Conservation (phyloP, 164 flowering plant genomes). For the Chimonanthus salicifolius region DNA sequence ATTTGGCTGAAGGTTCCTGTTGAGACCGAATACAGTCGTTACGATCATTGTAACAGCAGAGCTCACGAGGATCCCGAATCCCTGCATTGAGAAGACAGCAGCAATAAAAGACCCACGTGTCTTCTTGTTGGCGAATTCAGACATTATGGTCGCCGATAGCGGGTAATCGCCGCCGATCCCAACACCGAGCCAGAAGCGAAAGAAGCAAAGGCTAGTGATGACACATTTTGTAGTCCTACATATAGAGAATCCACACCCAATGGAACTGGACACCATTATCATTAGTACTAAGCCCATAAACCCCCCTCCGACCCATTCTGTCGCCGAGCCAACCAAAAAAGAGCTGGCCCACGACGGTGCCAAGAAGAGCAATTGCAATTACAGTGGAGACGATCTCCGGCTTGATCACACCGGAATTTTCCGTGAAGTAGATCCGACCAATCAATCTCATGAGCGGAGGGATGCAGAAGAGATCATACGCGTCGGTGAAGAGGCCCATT, state of each 20-base stretch:
- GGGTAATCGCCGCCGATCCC: slow-evolving; percentile 31
- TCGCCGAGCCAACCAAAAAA: slow-evolving; percentile 54
- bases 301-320: slow-evolving; percentile 34
- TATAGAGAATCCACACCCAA: slow-evolving; percentile 50
- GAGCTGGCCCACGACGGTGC: slow-evolving; percentile 29
- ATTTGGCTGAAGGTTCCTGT: slow-evolving; percentile 3
- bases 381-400: slow-evolving; percentile 18
- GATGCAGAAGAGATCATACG: slow-evolving; percentile 63
- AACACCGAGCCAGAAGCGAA: slow-evolving; percentile 24
- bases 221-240: slow-evolving; percentile 32
- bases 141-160: slow-evolving; percentile 24
- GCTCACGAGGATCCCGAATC: slow-evolving; percentile 54
- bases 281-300: slow-evolving; percentile 42
- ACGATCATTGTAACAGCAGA: slow-evolving; percentile 45
- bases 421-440: slow-evolving; percentile 37
- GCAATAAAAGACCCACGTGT: slow-evolving; percentile 29
- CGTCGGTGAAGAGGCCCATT: slow-evolving; percentile 64
- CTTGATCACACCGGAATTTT: slow-evolving; percentile 9
- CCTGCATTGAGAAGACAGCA: slow-evolving; percentile 52
- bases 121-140: slow-evolving; percentile 23
- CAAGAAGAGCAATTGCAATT: slow-evolving; percentile 34
- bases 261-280: slow-evolving; percentile 45
- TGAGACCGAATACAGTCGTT: slow-evolving; percentile 19
- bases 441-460: slow-evolving; percentile 42
- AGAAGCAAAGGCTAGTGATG: slow-evolving; percentile 23